Conservation (phyloP, 139 green algal species). For the Micromonas pusilla region DNA sequence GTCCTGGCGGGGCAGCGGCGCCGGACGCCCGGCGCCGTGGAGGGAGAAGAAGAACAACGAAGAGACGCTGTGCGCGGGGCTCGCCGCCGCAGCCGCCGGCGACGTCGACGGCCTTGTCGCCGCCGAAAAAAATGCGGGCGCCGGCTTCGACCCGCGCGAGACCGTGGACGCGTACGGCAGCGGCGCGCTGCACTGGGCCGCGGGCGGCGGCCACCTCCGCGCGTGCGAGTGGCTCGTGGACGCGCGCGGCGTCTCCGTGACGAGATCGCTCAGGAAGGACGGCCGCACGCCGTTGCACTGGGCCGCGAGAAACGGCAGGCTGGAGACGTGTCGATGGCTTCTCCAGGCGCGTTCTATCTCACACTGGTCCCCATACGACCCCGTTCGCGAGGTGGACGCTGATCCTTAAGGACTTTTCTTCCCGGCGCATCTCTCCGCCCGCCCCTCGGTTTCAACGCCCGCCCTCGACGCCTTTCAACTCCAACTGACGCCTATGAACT, state of each 20-base stretch:
- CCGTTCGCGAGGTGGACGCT: too few species aligned
- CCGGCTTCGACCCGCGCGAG: background rate
- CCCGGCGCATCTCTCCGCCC: too few species aligned
- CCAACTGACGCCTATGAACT: too few species aligned
- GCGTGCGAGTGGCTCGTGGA: slow-evolving; percentile 2
- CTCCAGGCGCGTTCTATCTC: too few species aligned
- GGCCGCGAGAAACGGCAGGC: slow-evolving; percentile 4
- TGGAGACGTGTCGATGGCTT: background rate
- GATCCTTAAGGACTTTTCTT: too few species aligned
- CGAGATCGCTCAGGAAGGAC: background rate
- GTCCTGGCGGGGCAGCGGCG: background rate
- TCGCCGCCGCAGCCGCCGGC: background rate
- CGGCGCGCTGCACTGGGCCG: slow-evolving; percentile 12
- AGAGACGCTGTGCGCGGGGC: background rate
- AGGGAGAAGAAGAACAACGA: background rate
- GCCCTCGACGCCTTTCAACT: too few species aligned
- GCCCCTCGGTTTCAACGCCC: too few species aligned
- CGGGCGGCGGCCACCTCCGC: background rate
- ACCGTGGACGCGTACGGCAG: background rate
- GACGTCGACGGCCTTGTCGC: background rate
- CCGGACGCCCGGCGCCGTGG: background rate
- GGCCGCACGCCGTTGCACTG: slow-evolving; percentile 20
- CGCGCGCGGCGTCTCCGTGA: background rate
- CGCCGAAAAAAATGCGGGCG: background rate
- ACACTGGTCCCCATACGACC: too few species aligned